A percentile compares a stretch with the other conserved stretches of the same genome.
Conservation (phyloP, 306 rosid species). For the Heteromeles arbutifolia region DNA sequence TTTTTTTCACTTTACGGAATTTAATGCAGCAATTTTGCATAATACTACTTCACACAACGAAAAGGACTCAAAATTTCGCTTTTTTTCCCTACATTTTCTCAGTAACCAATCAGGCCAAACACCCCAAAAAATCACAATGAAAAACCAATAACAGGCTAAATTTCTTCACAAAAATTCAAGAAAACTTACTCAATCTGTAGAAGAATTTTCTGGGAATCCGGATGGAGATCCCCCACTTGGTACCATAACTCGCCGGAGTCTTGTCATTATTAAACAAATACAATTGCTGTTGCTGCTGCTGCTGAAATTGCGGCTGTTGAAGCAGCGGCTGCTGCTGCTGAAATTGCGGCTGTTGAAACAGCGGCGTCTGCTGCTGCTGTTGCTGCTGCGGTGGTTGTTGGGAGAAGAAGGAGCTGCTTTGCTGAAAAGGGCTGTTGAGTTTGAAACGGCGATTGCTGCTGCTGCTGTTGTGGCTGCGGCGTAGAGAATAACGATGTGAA, state of each 20-base stretch:
- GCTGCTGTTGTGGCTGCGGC: conserved; percentile 54
- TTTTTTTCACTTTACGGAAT: not conserved
- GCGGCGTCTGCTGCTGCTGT: too few relatives aligned
- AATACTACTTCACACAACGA: not conserved
- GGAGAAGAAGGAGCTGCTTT: too few relatives aligned
- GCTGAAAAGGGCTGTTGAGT: too few relatives aligned
- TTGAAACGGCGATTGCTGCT: conserved; percentile 10
- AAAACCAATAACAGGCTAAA: not conserved
- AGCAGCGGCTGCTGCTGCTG: not conserved
- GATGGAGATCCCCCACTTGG: conserved; percentile 94
- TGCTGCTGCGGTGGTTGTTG: too few relatives aligned
- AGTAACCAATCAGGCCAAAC: not conserved
- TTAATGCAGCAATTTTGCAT: not conserved
- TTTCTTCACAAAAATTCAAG: not conserved
- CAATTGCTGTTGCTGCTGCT: conserved; percentile 33
- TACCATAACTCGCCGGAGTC: conserved; percentile 71
- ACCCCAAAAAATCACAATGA: not conserved
- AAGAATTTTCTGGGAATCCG: conserved; percentile 85
- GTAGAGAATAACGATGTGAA: conserved; percentile 67
- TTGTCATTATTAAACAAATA: conserved; percentile 67
- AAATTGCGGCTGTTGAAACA: too few relatives aligned
- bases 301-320: conserved; percentile 21
- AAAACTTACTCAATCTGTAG: conserved; percentile 74
- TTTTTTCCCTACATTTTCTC: conserved; percentile 1
- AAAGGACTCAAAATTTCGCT: not conserved